Evolutionary conservation across 257 asterid species (phyloP).

Genomic region (Jaltomata sinuosa): DNA sequence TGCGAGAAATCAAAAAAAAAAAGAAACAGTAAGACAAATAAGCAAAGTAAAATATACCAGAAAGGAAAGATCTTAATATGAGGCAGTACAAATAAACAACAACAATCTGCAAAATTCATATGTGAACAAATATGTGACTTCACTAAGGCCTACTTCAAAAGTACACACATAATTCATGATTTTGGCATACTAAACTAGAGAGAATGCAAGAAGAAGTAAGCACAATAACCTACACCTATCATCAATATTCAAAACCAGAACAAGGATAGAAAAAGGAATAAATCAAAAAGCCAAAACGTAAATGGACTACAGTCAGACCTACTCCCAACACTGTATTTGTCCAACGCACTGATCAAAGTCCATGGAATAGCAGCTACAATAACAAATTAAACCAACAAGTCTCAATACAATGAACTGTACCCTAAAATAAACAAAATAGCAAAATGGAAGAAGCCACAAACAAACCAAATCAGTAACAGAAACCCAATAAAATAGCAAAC

Average conservation of each 20-base stretch:
- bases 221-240: not conserved
- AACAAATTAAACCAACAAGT: not conserved
- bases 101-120: slow-evolving; percentile 13
- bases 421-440: not conserved
- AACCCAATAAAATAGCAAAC: not conserved
- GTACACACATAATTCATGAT: not conserved
- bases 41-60: slow-evolving; percentile 5
- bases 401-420: not conserved
- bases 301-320: not conserved
- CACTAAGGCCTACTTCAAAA: not conserved
- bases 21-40: not conserved
- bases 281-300: not conserved
- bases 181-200: not conserved
- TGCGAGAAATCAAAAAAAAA: not conserved
- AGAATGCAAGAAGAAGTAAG: not conserved
- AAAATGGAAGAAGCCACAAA: too few species aligned
- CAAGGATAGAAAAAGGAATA: not conserved
- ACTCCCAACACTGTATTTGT: not conserved
- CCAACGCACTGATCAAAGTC: not conserved
- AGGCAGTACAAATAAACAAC: slow-evolving; percentile 26
- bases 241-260: not conserved
- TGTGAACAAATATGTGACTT: not conserved
- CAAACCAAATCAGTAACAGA: not conserved
- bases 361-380: not conserved
- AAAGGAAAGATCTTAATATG: slow-evolving; percentile 12